Conservation (phyloP, 2,329 filamentous ascomycete genomes). For the Ceratocystis ficicola region DNA sequence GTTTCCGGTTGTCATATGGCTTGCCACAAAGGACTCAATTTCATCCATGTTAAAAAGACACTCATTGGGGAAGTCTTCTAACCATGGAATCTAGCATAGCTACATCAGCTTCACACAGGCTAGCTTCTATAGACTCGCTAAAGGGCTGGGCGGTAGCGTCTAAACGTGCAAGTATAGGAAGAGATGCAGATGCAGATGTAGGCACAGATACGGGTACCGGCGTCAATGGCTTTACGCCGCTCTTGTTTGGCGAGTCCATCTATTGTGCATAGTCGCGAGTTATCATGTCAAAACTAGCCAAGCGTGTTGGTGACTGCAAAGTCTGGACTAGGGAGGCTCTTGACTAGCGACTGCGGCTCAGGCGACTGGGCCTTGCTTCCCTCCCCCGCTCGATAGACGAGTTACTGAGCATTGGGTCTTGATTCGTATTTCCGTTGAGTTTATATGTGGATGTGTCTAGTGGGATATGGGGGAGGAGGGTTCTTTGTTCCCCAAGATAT, state of each 20-base stretch:
- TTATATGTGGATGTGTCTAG: too few species aligned
- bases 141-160: too few species aligned
- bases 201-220: too few species aligned
- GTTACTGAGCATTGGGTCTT: background rate
- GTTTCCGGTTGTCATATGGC: constrained; percentile 23
- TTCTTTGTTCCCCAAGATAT: too few species aligned
- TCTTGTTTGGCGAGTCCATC: background rate
- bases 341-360: background rate
- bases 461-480: background rate
- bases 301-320: background rate
- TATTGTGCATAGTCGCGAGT: background rate
- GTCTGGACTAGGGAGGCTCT: background rate
- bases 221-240: background rate
- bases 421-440: background rate
- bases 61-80: constrained; percentile 12
- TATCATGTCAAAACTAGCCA: background rate
- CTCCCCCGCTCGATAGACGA: constrained; percentile 30
- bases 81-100: background rate
- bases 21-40: constrained; percentile 24
- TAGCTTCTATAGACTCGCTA: background rate
- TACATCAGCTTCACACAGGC: background rate
- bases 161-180: too few species aligned
- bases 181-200: too few species aligned
- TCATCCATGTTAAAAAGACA: constrained; percentile 21
- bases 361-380: background rate